Evolutionary conservation across 2,329 filamentous ascomycete species (phyloP).

Genomic region (Ceratocystis diversiconidia): DNA sequence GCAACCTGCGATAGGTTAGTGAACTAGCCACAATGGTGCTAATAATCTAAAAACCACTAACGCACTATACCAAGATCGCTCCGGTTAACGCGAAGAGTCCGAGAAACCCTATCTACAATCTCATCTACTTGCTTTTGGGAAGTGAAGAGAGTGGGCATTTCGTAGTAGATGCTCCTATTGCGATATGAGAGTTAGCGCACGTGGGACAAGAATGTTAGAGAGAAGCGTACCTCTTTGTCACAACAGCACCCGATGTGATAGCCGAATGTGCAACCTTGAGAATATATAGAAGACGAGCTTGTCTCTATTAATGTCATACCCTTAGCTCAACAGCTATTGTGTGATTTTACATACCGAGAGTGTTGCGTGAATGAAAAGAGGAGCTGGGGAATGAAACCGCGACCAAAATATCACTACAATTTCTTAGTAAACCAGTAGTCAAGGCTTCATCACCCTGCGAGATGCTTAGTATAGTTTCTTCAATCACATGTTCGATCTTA

Average conservation of each 20-base stretch:
- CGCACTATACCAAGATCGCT: constrained; percentile 54
- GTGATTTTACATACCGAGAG: not conserved
- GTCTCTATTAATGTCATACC: not conserved
- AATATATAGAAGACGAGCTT: constrained; percentile 44
- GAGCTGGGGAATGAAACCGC: not conserved
- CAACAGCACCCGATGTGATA: constrained; percentile 36
- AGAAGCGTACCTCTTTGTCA: constrained; percentile 45
- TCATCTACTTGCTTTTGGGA: constrained; percentile 55
- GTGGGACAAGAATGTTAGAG: not conserved
- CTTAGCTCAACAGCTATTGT: not conserved
- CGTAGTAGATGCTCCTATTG: constrained; percentile 63
- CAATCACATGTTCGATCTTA: not conserved
- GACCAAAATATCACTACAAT: not conserved
- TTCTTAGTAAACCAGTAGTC: not conserved
- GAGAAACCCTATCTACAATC: constrained; percentile 60
- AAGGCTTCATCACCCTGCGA: not conserved
- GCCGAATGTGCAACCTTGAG: constrained; percentile 47
- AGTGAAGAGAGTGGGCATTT: constrained; percentile 56
- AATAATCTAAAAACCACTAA: not conserved
- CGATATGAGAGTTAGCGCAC: not conserved
- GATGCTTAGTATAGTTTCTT: not conserved
- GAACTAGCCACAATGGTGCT: not conserved
- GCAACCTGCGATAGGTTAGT: constrained; percentile 40
- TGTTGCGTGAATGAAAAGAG: not conserved
- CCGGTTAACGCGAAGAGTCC: constrained; percentile 50